Percentiles rank a stretch among this genome's conserved stretches.
phyloP scores from a whole-genome alignment of 164 flowering plant genomes.

The Umbellularia californica region DNA sequence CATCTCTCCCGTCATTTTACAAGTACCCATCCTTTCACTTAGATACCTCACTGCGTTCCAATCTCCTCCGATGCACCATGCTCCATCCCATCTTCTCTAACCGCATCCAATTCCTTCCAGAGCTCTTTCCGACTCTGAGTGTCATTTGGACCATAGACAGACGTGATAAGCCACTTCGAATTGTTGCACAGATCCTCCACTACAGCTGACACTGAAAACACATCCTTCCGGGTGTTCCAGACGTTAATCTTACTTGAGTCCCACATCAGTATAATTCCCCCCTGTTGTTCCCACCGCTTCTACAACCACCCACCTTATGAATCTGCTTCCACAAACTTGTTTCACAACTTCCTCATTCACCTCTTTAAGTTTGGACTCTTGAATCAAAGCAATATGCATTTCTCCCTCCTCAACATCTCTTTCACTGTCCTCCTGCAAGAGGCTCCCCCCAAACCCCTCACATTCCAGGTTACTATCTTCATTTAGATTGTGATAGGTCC shows the following conservation, averaged over 20 bases:
- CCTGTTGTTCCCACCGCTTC: not conserved
- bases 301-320: not conserved
- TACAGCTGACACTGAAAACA: not conserved
- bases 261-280: not conserved
- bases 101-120: not conserved
- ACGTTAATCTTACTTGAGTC: not conserved
- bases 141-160: not conserved
- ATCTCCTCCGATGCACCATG: not conserved
- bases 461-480: not conserved
- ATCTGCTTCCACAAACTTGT: not conserved
- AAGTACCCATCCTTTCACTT: not conserved
- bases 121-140: not conserved
- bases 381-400: not conserved
- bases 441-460: not conserved
- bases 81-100: not conserved
- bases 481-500: not conserved
- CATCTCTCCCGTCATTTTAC: not conserved
- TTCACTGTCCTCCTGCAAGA: not conserved
- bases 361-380: not conserved
- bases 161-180: not conserved
- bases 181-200: not conserved
- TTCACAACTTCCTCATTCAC: not conserved
- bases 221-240: not conserved
- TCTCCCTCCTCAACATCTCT: not conserved
- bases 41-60: not conserved